These are phyloP conservation scores for Nakaseomyces kungkrabaensis DNA, from an alignment of 1,139 yeast species.

Conservation along the genomic window DNA sequence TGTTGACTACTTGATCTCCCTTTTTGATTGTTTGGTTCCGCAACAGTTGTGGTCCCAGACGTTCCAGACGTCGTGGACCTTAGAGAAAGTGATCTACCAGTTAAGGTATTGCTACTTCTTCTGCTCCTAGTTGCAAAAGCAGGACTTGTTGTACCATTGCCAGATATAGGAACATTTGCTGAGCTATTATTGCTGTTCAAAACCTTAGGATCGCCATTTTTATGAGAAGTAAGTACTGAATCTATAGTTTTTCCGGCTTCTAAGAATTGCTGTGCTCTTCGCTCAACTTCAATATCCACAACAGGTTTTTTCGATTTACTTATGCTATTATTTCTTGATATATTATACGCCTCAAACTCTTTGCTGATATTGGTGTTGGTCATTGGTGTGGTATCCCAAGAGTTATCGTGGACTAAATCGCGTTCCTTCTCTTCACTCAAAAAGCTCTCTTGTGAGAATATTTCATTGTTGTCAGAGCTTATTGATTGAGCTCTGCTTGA, in stretches of 20 bases:
- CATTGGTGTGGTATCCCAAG: background rate
- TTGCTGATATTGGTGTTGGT: background rate
- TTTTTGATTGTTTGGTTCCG: background rate
- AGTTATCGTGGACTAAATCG: conserved; percentile 1
- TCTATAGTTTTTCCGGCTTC: background rate
- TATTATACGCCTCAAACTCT: background rate
- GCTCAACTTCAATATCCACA: background rate
- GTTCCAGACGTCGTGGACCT: conserved; percentile 1
- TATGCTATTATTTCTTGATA: conserved; percentile 1
- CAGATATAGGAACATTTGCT: background rate
- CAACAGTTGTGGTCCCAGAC: background rate
- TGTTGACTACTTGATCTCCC: background rate
- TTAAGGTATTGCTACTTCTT: background rate
- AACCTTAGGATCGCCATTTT: background rate
- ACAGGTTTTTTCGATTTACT: background rate
- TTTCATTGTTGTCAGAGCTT: conserved; percentile 9
- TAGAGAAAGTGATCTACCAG: background rate
- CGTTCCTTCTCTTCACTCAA: conserved; percentile 15
- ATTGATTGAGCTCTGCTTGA: conserved; percentile 11
- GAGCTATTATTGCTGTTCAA: background rate
- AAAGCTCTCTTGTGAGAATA: conserved; percentile 12
- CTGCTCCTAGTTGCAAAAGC: background rate
- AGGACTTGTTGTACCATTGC: background rate
- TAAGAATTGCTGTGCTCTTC: background rate
- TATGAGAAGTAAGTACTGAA: background rate